Conservation (phyloP, 495 filamentous ascomycete species). For the Penicillium roqueforti region DNA sequence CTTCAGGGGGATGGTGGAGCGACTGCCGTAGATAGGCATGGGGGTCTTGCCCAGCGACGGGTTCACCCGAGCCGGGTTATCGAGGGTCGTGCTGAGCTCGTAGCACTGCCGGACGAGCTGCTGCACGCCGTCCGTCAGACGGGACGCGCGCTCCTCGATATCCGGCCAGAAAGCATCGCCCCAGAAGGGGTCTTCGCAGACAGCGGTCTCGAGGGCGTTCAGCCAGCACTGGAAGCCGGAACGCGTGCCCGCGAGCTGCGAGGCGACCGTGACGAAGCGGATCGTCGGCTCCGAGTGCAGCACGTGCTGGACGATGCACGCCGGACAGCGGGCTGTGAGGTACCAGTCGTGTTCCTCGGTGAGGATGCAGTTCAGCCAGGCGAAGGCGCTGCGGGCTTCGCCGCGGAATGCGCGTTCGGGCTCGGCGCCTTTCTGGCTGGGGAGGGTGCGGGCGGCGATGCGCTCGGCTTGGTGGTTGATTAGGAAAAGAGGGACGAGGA, state of each 20-base stretch:
- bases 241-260: constrained; percentile 45
- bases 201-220: constrained; percentile 47
- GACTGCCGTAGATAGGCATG: constrained; percentile 12
- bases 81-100: constrained; percentile 38
- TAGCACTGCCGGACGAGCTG: constrained; percentile 52
- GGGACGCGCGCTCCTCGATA: constrained; percentile 49
- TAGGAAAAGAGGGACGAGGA: constrained; percentile 54
- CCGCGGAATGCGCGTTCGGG: constrained; percentile 57
- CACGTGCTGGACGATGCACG: constrained; percentile 51
- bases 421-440: constrained; percentile 45
- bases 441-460: constrained; percentile 45
- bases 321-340: constrained; percentile 52
- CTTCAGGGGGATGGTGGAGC: constrained; percentile 24
- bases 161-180: constrained; percentile 52
- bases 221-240: constrained; percentile 55
- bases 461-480: constrained; percentile 51
- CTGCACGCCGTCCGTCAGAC: constrained; percentile 49
- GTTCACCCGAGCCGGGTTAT: constrained; percentile 22
- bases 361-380: constrained; percentile 59
- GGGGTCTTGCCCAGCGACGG: constrained; percentile 21
- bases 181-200: constrained; percentile 54
- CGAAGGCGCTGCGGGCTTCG: constrained; percentile 54
- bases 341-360: constrained; percentile 58
- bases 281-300: constrained; percentile 57
- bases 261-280: constrained; percentile 53